phyloP scores from a whole-genome alignment of 2,329 filamentous ascomycete species.

The Talaromyces sp. region DNA sequence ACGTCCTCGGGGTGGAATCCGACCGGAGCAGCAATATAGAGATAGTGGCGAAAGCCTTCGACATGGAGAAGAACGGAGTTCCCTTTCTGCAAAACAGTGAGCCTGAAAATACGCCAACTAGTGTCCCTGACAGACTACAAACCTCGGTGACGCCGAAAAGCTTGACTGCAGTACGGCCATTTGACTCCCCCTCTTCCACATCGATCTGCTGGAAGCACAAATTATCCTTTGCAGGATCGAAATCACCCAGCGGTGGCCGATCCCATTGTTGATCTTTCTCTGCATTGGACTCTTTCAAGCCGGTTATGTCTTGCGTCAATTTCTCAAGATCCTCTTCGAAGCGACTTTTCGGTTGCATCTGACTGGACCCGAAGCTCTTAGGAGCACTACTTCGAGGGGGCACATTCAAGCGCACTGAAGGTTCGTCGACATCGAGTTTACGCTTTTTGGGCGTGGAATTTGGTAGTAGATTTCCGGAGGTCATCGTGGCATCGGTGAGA shows the following conservation, averaged over 20 bases:
- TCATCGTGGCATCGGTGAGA: constrained; percentile 64
- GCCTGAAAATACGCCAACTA: background rate
- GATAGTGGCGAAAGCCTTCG: constrained; percentile 91
- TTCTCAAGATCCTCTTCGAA: constrained; percentile 95
- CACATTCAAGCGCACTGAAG: constrained; percentile 55
- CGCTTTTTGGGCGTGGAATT: constrained; percentile 69
- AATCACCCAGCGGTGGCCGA: constrained; percentile 59
- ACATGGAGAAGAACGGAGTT: constrained; percentile 95
- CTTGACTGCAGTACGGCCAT: constrained; percentile 75
- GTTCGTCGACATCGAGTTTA: constrained; percentile 62
- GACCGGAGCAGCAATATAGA: constrained; percentile 85
- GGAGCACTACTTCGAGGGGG: constrained; percentile 59
- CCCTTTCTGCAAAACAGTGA: constrained; percentile 51
- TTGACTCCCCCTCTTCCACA: constrained; percentile 81
- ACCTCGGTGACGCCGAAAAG: constrained; percentile 89
- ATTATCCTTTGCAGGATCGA: constrained; percentile 62
- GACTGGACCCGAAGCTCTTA: constrained; percentile 59
- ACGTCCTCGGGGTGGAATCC: constrained; percentile 77
- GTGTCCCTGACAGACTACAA: constrained; percentile 21
- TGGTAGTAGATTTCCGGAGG: constrained; percentile 58
- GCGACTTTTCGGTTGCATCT: constrained; percentile 72
- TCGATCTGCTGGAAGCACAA: constrained; percentile 97
- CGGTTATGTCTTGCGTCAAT: constrained; percentile 87
- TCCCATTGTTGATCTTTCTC: constrained; percentile 96
- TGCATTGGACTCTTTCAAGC: constrained; percentile 77